Evolutionary conservation across 2,329 filamentous ascomycete species (phyloP), one percentile per base, ranked within the genome.

Genomic region (Diaporthe vexans): DNA sequence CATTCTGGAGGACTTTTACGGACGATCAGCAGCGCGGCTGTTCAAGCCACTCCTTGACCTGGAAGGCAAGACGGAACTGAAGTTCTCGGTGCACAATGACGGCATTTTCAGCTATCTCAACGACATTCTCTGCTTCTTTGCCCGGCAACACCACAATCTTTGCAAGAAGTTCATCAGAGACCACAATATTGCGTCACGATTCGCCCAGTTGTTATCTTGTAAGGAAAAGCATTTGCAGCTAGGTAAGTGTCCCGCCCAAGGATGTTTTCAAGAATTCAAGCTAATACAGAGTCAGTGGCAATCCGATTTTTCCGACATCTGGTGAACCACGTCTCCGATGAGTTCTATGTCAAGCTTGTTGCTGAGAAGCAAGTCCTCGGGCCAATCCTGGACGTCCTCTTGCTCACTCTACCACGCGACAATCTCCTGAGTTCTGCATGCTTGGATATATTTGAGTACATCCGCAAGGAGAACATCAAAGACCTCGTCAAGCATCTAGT

Each of bases 361-460:
- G 93, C 93, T 35, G 91, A 95, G 78, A 93, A 95, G 81, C 91
- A 92, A 75, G 91, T 97, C 0, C 92, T 98, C 74, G 94, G 93
- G 54, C 94, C 95, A 0, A 94, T 98, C 46, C 87, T 99, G 19
- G 91, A 97, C 77, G 92, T 98, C 51, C 89, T 98, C 46, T 90
- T 93, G 72, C 91, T 94, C 77, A 97, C 95, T 0, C 93, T 98
- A 90, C 94, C 95, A 0, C 91, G 95, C 56, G 96, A 99, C 82
- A 98, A 98, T 78, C 88, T 99, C 4, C 88, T 98, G 43, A 97
- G 97, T 82, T 98, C 96, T 0, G 96, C 95, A 11, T 98, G 95
- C 79, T 88, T 98, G 13, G 97, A 99, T 80, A 90, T 99, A 57
- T 98, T 99, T 77, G 95, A 97, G 79, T 95, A 93, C 80, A 94